Percentiles rank a stretch among this genome's conserved stretches.
phyloP scores from a whole-genome alignment of 106 monocot genomes.

The Agapanthus africanus region DNA sequence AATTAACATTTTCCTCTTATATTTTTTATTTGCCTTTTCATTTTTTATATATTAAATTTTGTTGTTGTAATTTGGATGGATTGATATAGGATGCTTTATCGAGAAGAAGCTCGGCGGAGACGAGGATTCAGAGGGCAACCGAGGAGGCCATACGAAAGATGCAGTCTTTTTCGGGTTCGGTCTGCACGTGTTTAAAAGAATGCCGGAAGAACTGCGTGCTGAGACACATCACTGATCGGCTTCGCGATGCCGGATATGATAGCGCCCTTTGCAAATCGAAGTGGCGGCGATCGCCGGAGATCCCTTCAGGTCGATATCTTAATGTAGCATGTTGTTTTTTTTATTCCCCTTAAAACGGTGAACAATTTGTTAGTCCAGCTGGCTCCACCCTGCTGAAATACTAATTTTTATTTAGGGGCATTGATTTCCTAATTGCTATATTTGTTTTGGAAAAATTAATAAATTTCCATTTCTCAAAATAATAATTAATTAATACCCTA shows the following conservation, averaged over 20 bases:
- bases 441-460: background rate
- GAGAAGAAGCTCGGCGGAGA: slow-evolving; percentile 43
- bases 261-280: slow-evolving; percentile 76
- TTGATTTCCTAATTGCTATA: background rate
- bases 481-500: no score
- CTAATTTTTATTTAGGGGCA: background rate
- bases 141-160: slow-evolving; percentile 31
- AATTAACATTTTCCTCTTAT: no score
- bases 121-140: slow-evolving; percentile 23
- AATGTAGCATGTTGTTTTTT: no score
- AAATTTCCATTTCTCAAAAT: background rate
- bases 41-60: no score
- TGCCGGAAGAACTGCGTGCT: slow-evolving; percentile 40
- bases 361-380: no score
- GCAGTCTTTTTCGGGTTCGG: background rate
- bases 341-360: no score
- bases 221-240: slow-evolving; percentile 19
- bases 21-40: no score
- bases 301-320: slow-evolving; percentile 58
- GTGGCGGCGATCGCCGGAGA: slow-evolving; percentile 60
- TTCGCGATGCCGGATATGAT: slow-evolving; percentile 47
- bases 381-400: no score
- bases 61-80: no score
- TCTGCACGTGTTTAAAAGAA: slow-evolving; percentile 4
- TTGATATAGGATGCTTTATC: slow-evolving; percentile 34